Evolutionary conservation across 176 grass and related monocot genomes (phyloP).

Genomic region (Rhipidocladum racemiflorum): DNA sequence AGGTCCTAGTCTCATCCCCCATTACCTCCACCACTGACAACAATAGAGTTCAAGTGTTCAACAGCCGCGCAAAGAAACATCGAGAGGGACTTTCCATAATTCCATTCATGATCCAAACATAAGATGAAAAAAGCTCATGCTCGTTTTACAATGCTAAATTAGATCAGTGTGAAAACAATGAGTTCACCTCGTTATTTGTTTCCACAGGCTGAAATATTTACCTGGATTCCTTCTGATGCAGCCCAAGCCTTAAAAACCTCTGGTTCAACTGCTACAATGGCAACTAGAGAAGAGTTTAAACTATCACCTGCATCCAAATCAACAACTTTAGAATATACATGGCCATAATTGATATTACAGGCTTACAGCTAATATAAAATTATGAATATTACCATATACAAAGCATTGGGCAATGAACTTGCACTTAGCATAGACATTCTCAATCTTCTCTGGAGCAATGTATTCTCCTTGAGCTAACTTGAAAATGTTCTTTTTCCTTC

Average conservation of each 20-base stretch:
- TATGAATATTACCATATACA: conserved; percentile 71
- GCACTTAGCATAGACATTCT: conserved; percentile 94
- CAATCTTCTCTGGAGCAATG: conserved; percentile 94
- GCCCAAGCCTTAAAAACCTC: conserved; percentile 83
- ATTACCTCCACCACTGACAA: background rate
- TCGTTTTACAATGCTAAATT: background rate
- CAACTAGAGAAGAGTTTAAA: conserved; percentile 85
- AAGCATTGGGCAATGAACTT: conserved; percentile 93
- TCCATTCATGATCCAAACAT: conserved; percentile 5
- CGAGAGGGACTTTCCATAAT: background rate
- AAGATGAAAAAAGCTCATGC: background rate
- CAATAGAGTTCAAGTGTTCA: background rate
- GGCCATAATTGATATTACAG: background rate
- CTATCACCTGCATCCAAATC: conserved; percentile 72
- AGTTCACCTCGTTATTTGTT: background rate
- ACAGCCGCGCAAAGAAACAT: background rate
- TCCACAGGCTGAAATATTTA: conserved; percentile 17
- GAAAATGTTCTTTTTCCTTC: conserved; percentile 99
- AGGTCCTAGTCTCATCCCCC: background rate
- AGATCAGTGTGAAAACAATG: background rate
- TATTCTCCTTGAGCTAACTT: conserved; percentile 99
- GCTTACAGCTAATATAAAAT: background rate
- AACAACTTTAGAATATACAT: conserved; percentile 26
- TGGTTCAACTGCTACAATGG: conserved; percentile 69
- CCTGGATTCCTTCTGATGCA: conserved; percentile 85